These are phyloP conservation scores for Orobanche coerulescens DNA, from an alignment of 257 asterid genomes.

Conservation along the genomic window DNA sequence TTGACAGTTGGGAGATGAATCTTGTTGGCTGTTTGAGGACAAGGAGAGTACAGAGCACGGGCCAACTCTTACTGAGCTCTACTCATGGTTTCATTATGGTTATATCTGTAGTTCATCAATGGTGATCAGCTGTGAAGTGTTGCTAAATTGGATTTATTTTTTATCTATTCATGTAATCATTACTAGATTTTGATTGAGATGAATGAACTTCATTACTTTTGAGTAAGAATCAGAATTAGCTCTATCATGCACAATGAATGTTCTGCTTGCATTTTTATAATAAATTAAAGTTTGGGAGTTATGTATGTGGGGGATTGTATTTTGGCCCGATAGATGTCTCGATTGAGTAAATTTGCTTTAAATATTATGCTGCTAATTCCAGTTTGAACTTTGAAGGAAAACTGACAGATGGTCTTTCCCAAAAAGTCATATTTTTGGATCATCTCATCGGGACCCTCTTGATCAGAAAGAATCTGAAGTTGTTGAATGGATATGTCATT, in stretches of 20 bases:
- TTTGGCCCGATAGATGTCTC: not conserved
- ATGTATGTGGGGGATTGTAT: not conserved
- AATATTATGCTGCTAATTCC: constrained; percentile 4
- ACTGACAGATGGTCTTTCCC: not conserved
- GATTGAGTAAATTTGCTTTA: not conserved
- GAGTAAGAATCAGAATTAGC: not conserved
- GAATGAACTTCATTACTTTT: not conserved
- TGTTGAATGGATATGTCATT: not conserved
- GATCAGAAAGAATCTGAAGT: not conserved
- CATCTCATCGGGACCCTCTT: not conserved
- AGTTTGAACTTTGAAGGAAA: constrained; percentile 13
- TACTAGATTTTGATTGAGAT: constrained; percentile 7
- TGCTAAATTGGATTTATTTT: constrained; percentile 11
- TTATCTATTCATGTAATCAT: not conserved
- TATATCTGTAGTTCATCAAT: constrained; percentile 41
- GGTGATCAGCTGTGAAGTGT: constrained; percentile 39
- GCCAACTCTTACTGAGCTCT: constrained; percentile 68
- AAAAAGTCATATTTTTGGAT: too few species aligned
- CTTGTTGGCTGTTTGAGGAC: constrained; percentile 81
- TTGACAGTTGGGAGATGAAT: constrained; percentile 51
- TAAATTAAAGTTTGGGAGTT: not conserved
- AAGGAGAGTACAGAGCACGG: constrained; percentile 70
- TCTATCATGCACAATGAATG: not conserved
- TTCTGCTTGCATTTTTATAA: not conserved
- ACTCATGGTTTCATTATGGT: constrained; percentile 73